Evolutionary conservation across 2,329 filamentous ascomycete species (phyloP).

Genomic region (Claviceps humidiphila): DNA sequence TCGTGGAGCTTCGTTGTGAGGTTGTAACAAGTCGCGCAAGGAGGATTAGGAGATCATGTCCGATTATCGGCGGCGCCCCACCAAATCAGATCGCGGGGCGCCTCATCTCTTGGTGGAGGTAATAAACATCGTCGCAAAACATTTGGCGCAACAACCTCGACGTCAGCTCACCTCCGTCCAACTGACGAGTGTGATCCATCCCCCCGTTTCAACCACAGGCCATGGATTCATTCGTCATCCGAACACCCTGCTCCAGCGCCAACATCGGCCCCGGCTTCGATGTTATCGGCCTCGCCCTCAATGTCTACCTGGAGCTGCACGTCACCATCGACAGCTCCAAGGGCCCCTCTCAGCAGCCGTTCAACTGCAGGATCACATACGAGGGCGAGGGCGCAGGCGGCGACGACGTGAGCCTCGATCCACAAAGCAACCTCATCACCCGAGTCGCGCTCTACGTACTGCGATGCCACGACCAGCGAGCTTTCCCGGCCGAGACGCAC

Average conservation of each 20-base stretch:
- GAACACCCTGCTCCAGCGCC: slow-evolving; percentile 85
- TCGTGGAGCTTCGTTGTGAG: background rate
- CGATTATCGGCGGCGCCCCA: background rate
- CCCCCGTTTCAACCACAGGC: slow-evolving; percentile 15
- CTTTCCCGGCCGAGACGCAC: slow-evolving; percentile 74
- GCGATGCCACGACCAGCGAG: slow-evolving; percentile 74
- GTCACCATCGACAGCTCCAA: slow-evolving; percentile 58
- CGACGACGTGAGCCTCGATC: slow-evolving; percentile 65
- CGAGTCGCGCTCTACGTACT: slow-evolving; percentile 89
- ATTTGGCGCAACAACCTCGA: no score
- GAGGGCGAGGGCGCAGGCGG: slow-evolving; percentile 64
- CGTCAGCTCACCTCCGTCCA: background rate
- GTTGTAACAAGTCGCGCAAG: background rate
- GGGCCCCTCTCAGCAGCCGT: slow-evolving; percentile 40
- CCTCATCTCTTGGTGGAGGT: background rate
- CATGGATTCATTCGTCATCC: slow-evolving; percentile 56
- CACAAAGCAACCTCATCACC: slow-evolving; percentile 84
- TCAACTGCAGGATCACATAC: slow-evolving; percentile 86
- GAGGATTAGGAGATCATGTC: background rate
- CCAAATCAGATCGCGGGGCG: background rate
- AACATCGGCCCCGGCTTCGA: slow-evolving; percentile 98
- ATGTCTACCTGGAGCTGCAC: slow-evolving; percentile 80
- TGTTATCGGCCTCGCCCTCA: slow-evolving; percentile 89
- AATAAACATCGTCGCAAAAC: no score
- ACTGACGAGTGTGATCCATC: slow-evolving; percentile 7